A percentile compares a stretch with the other conserved stretches of the same genome.
Conservation (phyloP, 352 stramenopile genomes). For the Phytopythium sindhum region DNA sequence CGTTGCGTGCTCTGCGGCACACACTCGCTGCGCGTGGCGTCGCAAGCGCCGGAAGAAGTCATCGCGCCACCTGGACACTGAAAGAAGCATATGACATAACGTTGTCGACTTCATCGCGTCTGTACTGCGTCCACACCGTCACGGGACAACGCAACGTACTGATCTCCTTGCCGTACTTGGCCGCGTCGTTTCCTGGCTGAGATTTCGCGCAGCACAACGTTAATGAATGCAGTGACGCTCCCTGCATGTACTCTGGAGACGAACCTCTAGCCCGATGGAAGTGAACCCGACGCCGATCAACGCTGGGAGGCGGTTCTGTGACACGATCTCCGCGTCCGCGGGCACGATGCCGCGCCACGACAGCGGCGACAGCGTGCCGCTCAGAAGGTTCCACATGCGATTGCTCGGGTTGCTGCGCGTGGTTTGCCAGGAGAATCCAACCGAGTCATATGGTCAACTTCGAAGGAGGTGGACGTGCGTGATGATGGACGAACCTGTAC, state of each 20-base stretch:
- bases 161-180: conserved; percentile 64
- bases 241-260: neutral
- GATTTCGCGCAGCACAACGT: neutral
- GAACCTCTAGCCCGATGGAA: conserved; percentile 78
- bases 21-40: conserved; percentile 53
- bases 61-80: conserved; percentile 60
- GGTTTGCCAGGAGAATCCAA: neutral
- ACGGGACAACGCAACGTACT: conserved; percentile 32
- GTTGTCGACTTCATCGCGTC: neutral
- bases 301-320: conserved; percentile 74
- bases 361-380: conserved; percentile 48
- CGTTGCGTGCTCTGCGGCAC: conserved; percentile 26
- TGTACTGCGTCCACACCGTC: neutral
- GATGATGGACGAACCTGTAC: conserved; percentile 36
- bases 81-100: neutral
- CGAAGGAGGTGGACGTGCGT: neutral
- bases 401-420: conserved; percentile 81
- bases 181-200: conserved; percentile 82
- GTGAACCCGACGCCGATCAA: conserved; percentile 73
- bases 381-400: conserved; percentile 86
- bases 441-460: neutral
- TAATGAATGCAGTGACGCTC: neutral
- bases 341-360: conserved; percentile 68
- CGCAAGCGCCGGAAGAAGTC: conserved; percentile 61
- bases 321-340: conserved; percentile 39